Evolutionary conservation across 768 basidiomycete species (phyloP).

Genomic region (Harrya chromipes): DNA sequence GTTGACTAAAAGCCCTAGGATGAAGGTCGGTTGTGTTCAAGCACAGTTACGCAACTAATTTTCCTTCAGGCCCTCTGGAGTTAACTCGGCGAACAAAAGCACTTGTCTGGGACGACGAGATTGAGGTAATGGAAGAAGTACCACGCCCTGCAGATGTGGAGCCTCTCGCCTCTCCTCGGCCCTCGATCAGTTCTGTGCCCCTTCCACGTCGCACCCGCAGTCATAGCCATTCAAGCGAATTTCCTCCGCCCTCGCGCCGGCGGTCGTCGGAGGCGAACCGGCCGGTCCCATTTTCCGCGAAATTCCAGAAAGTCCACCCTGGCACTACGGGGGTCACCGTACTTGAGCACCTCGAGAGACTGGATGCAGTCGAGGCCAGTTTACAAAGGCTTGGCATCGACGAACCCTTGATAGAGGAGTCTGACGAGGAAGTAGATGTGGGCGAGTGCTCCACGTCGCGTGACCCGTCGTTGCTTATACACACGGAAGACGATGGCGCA

Average conservation of each 20-base stretch:
- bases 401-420: constrained; percentile 46
- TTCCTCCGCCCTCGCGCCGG: constrained; percentile 69
- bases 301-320: constrained; percentile 79
- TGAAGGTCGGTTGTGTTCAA: constrained; percentile 50
- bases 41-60: constrained; percentile 5
- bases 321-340: constrained; percentile 86
- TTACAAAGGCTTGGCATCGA: constrained; percentile 69
- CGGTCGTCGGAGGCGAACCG: constrained; percentile 62
- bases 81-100: constrained; percentile 79
- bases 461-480: constrained; percentile 21
- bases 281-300: constrained; percentile 81
- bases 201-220: constrained; percentile 52
- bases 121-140: constrained; percentile 64
- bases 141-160: constrained; percentile 30
- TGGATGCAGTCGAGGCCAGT: constrained; percentile 81
- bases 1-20: constrained; percentile 46
- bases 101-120: constrained; percentile 82
- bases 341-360: constrained; percentile 78
- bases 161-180: constrained; percentile 51
- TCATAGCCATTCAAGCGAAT: constrained; percentile 59
- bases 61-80: constrained; percentile 73
- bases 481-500: constrained; percentile 28
- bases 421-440: constrained; percentile 62
- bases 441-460: constrained; percentile 43
- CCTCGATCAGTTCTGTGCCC: constrained; percentile 63